Conservation (phyloP, 1,139 yeast species). For the Hansenula sp. region DNA sequence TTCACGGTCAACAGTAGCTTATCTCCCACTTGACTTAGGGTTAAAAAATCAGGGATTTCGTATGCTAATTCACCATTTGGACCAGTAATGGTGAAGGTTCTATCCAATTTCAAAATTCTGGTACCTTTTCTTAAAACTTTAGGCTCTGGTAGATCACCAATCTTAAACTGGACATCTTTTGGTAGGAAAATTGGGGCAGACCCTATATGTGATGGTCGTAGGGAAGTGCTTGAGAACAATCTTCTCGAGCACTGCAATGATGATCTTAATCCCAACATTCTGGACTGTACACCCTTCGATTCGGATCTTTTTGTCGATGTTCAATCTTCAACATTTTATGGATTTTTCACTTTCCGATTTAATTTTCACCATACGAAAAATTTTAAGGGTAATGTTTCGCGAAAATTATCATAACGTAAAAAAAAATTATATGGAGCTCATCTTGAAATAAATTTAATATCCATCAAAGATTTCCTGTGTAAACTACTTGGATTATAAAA, state of each 20-base stretch:
- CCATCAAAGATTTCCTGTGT: no score
- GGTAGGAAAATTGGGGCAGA: conserved; percentile 56
- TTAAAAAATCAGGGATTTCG: conserved; percentile 71
- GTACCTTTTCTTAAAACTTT: conserved; percentile 70
- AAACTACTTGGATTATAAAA: no score
- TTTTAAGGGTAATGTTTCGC: background rate
- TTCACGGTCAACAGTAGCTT: conserved; percentile 52
- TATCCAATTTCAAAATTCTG: conserved; percentile 52
- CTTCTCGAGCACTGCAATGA: conserved; percentile 17
- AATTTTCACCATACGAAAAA: background rate
- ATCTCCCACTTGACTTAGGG: conserved; percentile 33
- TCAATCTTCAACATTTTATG: background rate
- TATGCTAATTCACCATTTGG: conserved; percentile 71
- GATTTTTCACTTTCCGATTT: background rate
- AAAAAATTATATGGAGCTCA: conserved; percentile 2
- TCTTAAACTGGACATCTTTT: conserved; percentile 40
- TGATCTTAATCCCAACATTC: conserved; percentile 6
- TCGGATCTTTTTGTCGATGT: background rate
- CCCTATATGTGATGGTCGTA: conserved; percentile 51
- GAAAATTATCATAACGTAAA: background rate
- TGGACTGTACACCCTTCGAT: background rate
- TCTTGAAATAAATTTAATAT: background rate
- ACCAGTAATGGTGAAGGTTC: conserved; percentile 66
- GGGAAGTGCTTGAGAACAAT: conserved; percentile 28
- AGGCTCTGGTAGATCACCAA: conserved; percentile 32